A percentile compares a stretch with the other conserved stretches of the same genome.
These are phyloP conservation scores for Mycena olivaceomarginata DNA, from an alignment of 768 basidiomycete genomes.

Conservation along the genomic window DNA sequence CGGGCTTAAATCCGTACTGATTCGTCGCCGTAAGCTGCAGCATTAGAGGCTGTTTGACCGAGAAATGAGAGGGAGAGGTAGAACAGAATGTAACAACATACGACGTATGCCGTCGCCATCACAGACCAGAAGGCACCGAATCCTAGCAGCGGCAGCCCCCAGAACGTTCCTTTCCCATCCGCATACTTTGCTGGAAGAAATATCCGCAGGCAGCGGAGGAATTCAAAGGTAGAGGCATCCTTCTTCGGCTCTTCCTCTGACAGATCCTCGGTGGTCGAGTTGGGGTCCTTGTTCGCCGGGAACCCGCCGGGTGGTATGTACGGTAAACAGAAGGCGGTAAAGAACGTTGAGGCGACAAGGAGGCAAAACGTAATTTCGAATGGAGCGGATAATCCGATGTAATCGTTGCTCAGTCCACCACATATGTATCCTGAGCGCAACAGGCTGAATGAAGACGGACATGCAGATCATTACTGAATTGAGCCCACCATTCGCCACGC, in stretches of 20 bases:
- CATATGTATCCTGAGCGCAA: slow-evolving; percentile 31
- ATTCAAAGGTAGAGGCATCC: slow-evolving; percentile 9
- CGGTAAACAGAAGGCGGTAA: slow-evolving; percentile 27
- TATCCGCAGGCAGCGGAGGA: slow-evolving; percentile 31
- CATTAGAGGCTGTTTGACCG: slow-evolving; percentile 35
- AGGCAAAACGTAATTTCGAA: slow-evolving; percentile 43
- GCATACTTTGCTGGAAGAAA: slow-evolving; percentile 35
- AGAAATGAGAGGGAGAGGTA: background rate
- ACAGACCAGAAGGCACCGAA: slow-evolving; percentile 34
- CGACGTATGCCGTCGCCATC: slow-evolving; percentile 35
- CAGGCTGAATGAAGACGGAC: background rate
- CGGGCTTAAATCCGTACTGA: slow-evolving; percentile 37
- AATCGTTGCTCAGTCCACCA: slow-evolving; percentile 33
- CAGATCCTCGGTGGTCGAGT: background rate
- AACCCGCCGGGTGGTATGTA: slow-evolving; percentile 34
- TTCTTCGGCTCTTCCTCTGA: background rate
- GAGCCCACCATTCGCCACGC: slow-evolving; percentile 33
- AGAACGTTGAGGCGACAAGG: slow-evolving; percentile 36
- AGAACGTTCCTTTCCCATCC: slow-evolving; percentile 20
- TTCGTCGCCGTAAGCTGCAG: slow-evolving; percentile 44
- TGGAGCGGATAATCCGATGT: slow-evolving; percentile 34
- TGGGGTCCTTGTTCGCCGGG: background rate
- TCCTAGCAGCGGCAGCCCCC: slow-evolving; percentile 33
- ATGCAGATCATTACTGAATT: background rate
- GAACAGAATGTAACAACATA: slow-evolving; percentile 13